Conservation (phyloP, 1,284 basidiomycete genomes). For the Cryptococcus depauperatus region DNA sequence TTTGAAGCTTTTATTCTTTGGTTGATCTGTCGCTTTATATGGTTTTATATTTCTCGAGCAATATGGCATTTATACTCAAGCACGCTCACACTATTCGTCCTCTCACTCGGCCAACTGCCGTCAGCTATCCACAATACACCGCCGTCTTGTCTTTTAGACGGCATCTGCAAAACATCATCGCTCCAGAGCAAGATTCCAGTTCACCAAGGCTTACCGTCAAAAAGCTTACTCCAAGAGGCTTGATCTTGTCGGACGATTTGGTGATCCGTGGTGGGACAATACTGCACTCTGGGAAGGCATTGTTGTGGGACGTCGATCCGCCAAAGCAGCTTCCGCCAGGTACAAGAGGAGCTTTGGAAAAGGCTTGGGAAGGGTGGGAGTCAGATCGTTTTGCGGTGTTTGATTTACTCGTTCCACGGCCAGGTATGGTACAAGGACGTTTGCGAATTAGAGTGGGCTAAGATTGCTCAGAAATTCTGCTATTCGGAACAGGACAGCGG, state of each 20-base stretch:
- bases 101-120: neutral
- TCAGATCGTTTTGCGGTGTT: constrained; percentile 69
- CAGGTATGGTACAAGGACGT: constrained; percentile 55
- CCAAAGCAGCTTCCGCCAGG: constrained; percentile 47
- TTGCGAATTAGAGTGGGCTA: neutral
- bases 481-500: constrained; percentile 76
- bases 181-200: constrained; percentile 14
- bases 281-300: constrained; percentile 75
- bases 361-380: constrained; percentile 54
- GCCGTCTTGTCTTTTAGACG: neutral
- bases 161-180: constrained; percentile 21
- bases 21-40: neutral
- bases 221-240: constrained; percentile 40
- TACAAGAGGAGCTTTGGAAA: constrained; percentile 18
- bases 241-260: constrained; percentile 54
- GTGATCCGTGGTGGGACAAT: constrained; percentile 68
- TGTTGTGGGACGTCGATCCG: constrained; percentile 78
- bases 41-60: neutral
- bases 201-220: constrained; percentile 22
- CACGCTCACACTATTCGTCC: neutral
- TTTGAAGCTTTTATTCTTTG: neutral
- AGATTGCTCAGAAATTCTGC: constrained; percentile 63
- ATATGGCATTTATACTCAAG: neutral
- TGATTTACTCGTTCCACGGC: constrained; percentile 70
- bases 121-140: too few species aligned